These are phyloP conservation scores for Penicillium sp. DNA, from an alignment of 2,329 filamentous ascomycete genomes.

Conservation along the genomic window DNA sequence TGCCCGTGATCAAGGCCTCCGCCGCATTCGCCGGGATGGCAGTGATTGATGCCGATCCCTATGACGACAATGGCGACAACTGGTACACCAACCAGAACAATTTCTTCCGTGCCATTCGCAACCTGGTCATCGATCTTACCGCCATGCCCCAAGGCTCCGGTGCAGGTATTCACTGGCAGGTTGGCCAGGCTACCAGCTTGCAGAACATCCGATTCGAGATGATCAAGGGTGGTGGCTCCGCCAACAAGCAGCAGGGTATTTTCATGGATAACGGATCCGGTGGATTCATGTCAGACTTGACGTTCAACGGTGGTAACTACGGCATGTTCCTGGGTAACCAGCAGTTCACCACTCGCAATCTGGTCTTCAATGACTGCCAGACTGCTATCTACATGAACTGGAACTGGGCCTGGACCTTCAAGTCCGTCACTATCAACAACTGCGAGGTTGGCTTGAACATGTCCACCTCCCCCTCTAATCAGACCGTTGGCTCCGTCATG, in stretches of 20 bases:
- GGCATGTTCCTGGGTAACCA: constrained; percentile 82
- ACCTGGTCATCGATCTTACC: constrained; percentile 77
- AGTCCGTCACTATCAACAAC: constrained; percentile 72
- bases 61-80: constrained; percentile 67
- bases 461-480: constrained; percentile 63
- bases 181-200: constrained; percentile 77
- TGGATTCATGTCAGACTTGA: constrained; percentile 79
- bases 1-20: constrained; percentile 75
- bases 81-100: constrained; percentile 81
- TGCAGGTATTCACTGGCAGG: constrained; percentile 81
- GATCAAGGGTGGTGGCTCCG: constrained; percentile 63
- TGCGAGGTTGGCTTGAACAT: constrained; percentile 79
- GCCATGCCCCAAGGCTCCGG: constrained; percentile 62
- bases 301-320: constrained; percentile 78
- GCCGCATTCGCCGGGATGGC: constrained; percentile 79
- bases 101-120: constrained; percentile 81
- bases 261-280: constrained; percentile 86
- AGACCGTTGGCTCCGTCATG: constrained; percentile 83
- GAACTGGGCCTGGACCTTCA: constrained; percentile 87
- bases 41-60: constrained; percentile 86
- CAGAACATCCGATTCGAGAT: constrained; percentile 84
- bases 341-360: constrained; percentile 82
- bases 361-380: constrained; percentile 78
- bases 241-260: constrained; percentile 72
- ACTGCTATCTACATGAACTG: constrained; percentile 88